Conservation (phyloP, 495 filamentous ascomycete species). For the Penicillium crystallinum region DNA sequence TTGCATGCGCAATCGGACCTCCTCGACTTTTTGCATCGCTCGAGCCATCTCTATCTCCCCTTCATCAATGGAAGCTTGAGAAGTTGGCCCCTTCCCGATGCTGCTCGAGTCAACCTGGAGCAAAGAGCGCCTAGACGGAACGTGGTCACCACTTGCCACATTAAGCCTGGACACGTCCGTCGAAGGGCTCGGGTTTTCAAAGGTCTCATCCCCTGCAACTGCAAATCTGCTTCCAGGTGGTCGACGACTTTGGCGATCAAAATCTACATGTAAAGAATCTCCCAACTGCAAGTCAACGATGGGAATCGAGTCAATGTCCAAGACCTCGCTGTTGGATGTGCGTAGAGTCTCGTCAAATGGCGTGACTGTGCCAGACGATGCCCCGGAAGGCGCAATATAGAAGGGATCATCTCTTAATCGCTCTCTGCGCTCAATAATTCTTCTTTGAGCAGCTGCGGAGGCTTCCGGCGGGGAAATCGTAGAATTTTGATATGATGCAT, state of each 20-base stretch:
- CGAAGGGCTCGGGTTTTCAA: constrained; percentile 29
- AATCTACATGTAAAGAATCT: constrained; percentile 18
- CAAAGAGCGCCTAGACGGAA: constrained; percentile 48
- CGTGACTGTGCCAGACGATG: constrained; percentile 51
- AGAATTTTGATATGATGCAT: constrained; percentile 60
- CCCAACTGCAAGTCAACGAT: constrained; percentile 85
- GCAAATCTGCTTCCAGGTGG: constrained; percentile 45
- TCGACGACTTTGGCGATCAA: constrained; percentile 18
- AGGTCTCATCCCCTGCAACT: constrained; percentile 58
- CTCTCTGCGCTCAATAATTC: constrained; percentile 65
- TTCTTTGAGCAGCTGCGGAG: constrained; percentile 54
- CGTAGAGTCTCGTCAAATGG: constrained; percentile 67
- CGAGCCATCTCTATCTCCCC: constrained; percentile 79
- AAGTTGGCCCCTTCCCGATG: constrained; percentile 40
- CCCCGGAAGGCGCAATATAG: constrained; percentile 65
- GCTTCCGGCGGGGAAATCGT: constrained; percentile 56
- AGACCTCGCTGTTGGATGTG: constrained; percentile 60
- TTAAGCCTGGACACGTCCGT: constrained; percentile 13
- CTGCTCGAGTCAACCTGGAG: constrained; percentile 83
- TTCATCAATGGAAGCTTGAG: constrained; percentile 15
- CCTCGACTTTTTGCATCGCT: constrained; percentile 82
- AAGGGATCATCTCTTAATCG: constrained; percentile 91
- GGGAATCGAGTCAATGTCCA: constrained; percentile 91
- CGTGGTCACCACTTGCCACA: constrained; percentile 24
- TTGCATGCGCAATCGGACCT: constrained; percentile 84